A percentile compares a stretch with the other conserved stretches of the same genome.
Evolutionary conservation across 176 grass and related monocot genomes (phyloP).

Genomic region (Paspalum notatum): DNA sequence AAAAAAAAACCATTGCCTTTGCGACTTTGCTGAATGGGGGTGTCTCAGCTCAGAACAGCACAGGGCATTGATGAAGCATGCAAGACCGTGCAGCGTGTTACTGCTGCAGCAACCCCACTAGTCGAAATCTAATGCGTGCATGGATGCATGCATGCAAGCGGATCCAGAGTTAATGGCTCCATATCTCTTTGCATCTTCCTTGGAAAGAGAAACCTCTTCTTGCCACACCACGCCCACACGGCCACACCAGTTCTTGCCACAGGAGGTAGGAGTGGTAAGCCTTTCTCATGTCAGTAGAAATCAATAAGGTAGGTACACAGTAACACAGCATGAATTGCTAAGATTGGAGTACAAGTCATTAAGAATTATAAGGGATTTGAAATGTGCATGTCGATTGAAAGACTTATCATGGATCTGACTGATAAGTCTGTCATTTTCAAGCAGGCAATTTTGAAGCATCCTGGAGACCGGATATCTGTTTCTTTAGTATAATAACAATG

Average conservation of each 20-base stretch:
- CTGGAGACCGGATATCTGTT: not conserved
- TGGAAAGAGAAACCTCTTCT: constrained; percentile 39
- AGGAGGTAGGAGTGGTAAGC: constrained; percentile 20
- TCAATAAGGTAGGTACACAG: constrained; percentile 43
- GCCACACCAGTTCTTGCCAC: constrained; percentile 37
- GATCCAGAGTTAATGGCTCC: constrained; percentile 51
- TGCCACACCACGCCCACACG: no score
- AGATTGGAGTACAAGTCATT: constrained; percentile 2
- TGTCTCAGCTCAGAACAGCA: constrained; percentile 37
- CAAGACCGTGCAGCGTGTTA: constrained; percentile 43
- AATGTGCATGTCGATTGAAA: not conserved
- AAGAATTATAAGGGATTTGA: constrained; percentile 10
- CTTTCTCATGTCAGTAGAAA: constrained; percentile 40
- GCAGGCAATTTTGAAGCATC: constrained; percentile 1
- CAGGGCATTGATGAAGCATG: constrained; percentile 51
- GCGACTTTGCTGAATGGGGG: no score
- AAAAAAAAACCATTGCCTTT: constrained; percentile 34
- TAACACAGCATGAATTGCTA: not conserved
- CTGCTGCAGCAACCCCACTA: constrained; percentile 50
- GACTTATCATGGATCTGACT: not conserved
- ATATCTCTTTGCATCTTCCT: constrained; percentile 58
- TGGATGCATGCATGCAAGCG: constrained; percentile 45
- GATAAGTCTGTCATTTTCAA: constrained; percentile 22
- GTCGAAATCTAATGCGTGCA: constrained; percentile 55
- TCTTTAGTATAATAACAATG: not conserved